Percentiles rank a stretch among this genome's conserved stretches.
Conservation (phyloP, 1,284 basidiomycete species). For the Sanguinoderma infundibulare region DNA sequence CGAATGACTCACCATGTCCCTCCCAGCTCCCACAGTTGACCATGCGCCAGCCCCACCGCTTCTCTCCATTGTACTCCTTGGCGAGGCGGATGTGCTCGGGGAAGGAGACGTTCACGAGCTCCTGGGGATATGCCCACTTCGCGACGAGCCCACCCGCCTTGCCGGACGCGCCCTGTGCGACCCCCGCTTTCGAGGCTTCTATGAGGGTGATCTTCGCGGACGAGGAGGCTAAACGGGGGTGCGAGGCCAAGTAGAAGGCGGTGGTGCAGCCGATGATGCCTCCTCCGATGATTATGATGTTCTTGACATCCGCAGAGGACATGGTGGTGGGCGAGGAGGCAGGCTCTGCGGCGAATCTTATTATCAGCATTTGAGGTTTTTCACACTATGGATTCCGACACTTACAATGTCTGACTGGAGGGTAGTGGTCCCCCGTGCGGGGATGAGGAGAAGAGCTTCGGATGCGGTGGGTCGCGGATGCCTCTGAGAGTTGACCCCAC, state of each 20-base stretch:
- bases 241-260: slow-evolving; percentile 79
- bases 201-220: slow-evolving; percentile 65
- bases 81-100: slow-evolving; percentile 82
- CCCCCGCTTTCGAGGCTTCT: slow-evolving; percentile 74
- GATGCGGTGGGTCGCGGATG: too few relatives aligned
- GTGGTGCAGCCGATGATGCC: slow-evolving; percentile 88
- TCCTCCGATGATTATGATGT: slow-evolving; percentile 55
- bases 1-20: slow-evolving; percentile 49
- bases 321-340: background rate
- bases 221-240: slow-evolving; percentile 51
- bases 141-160: slow-evolving; percentile 95
- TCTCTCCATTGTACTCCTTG: slow-evolving; percentile 69
- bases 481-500: too few relatives aligned
- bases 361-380: too few relatives aligned
- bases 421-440: too few relatives aligned
- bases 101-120: slow-evolving; percentile 82
- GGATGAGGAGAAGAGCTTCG: too few relatives aligned
- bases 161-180: slow-evolving; percentile 81
- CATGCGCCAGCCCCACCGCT: slow-evolving; percentile 85
- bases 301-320: slow-evolving; percentile 3
- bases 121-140: slow-evolving; percentile 76
- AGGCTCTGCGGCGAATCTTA: background rate
- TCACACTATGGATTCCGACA: too few relatives aligned
- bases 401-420: too few relatives aligned
- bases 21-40: slow-evolving; percentile 72